Evolutionary conservation across 805 yeast genomes (phyloP).

Genomic region (Nakazawaea pomicola): DNA sequence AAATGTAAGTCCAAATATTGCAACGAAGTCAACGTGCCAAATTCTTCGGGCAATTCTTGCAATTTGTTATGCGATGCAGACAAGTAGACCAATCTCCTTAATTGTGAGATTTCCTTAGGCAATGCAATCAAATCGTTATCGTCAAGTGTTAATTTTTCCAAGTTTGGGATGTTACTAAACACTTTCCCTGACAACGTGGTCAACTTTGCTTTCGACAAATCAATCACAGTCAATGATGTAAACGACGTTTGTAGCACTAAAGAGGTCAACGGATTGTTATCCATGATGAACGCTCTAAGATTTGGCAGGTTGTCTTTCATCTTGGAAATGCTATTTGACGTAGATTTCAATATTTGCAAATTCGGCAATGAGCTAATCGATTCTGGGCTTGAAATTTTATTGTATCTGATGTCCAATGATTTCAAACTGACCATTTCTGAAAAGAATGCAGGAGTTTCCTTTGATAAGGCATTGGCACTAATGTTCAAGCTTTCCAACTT

Average conservation of each 20-base stretch:
- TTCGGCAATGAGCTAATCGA: constrained; percentile 52
- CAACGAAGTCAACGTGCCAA: constrained; percentile 56
- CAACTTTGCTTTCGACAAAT: constrained; percentile 77
- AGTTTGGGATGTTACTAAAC: constrained; percentile 52
- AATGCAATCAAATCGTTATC: constrained; percentile 75
- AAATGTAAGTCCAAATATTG: constrained; percentile 75
- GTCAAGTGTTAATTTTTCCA: constrained; percentile 73
- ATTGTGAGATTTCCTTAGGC: constrained; percentile 61
- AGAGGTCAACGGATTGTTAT: constrained; percentile 79
- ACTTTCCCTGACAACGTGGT: constrained; percentile 66
- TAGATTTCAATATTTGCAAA: constrained; percentile 66
- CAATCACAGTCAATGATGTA: constrained; percentile 61
- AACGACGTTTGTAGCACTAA: constrained; percentile 50
- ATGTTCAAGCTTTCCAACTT: constrained; percentile 66
- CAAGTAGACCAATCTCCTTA: constrained; percentile 56
- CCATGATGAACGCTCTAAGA: constrained; percentile 65
- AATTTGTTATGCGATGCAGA: constrained; percentile 74
- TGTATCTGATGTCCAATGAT: constrained; percentile 74
- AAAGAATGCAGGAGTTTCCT: constrained; percentile 48
- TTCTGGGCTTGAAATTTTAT: constrained; percentile 50
- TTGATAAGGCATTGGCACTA: constrained; percentile 63
- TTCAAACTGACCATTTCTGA: constrained; percentile 50
- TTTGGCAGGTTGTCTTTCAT: constrained; percentile 60
- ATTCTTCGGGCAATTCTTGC: constrained; percentile 59
- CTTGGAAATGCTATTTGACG: constrained; percentile 71